Evolutionary conservation across 1,139 yeast species (phyloP), one percentile per base, ranked within the genome.

Genomic region (Yamadazyma jaroonii): DNA sequence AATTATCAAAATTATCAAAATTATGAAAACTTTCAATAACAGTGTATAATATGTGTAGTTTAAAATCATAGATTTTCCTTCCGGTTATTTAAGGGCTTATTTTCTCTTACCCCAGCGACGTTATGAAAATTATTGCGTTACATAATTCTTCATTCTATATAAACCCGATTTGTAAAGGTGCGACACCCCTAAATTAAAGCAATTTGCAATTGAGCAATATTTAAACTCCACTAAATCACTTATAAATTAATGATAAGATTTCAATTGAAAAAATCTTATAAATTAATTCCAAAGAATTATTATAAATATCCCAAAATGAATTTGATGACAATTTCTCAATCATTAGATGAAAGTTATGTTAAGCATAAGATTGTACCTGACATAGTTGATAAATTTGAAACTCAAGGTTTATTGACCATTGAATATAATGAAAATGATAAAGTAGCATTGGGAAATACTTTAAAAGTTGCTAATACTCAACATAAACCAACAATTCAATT

Each of bases 391-490:
- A 56, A 62, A 42, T 71, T 70, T 45, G 65, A 58, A 30, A 64
- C 74, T 31, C 72, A 71, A 43, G 77, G 77, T 7, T 59, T 71
- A 40, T 60, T 72, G 41, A 65, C 74, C 22, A 69, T 71, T 49
- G 76, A 67, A 48, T 72, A 69, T 50, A 76, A 74, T 31, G 62
- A 68, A 6, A 74, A 74, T 40, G 69, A 71, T 37, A 84, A 80
- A 42, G 96, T 87, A 15, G 76, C 92, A 0, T 65, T 87, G 65
- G 97, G 97, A 15, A 88, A 89, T 62, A 75, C 82, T 4, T 67
- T 89, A 42, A 61, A 70, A 36, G 81, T 79, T 5, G 71, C 67
- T 3, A 82, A 79, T 34, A 81, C 96, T 21, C 95, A 85, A 60
- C 49, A 61, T 14, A 54, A 53, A 32, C 96, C 96, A 25, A 55